Percentiles rank a stretch among this genome's conserved stretches.
phyloP scores from a whole-genome alignment of 2,329 filamentous ascomycete genomes.

The Cryphonectria parasitica region DNA sequence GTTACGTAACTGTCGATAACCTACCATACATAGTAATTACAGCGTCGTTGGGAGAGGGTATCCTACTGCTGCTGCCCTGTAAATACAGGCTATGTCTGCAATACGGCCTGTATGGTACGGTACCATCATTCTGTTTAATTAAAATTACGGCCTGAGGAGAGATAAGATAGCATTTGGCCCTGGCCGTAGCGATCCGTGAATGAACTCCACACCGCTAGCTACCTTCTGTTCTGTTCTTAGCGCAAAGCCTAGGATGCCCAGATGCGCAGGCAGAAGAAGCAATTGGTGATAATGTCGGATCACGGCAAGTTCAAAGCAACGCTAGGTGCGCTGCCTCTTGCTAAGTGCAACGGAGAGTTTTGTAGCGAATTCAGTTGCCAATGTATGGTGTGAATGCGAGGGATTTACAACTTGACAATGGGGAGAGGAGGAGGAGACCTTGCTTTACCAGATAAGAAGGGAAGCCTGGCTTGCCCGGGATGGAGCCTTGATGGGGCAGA shows the following conservation, averaged over 20 bases:
- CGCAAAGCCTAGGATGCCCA: not conserved
- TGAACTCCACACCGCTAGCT: constrained; percentile 1
- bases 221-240: constrained; percentile 15
- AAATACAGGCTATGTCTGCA: not conserved
- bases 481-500: too few species aligned
- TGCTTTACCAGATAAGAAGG: too few species aligned
- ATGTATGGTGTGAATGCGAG: too few species aligned
- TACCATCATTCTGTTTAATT: too few species aligned
- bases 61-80: not conserved
- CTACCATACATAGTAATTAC: not conserved
- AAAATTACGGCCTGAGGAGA: not conserved
- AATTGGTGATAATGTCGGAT: not conserved
- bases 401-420: too few species aligned
- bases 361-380: too few species aligned
- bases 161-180: constrained; percentile 10
- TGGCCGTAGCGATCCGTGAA: not conserved
- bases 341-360: too few species aligned
- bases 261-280: not conserved
- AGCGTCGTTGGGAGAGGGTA: not conserved
- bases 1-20: constrained; percentile 14
- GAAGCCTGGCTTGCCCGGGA: too few species aligned
- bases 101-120: not conserved
- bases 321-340: not conserved
- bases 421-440: too few species aligned
- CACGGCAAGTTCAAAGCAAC: constrained; percentile 1